These are phyloP conservation scores for Stellera chamaejasme DNA, from an alignment of 345 rosid genomes.

Conservation along the genomic window DNA sequence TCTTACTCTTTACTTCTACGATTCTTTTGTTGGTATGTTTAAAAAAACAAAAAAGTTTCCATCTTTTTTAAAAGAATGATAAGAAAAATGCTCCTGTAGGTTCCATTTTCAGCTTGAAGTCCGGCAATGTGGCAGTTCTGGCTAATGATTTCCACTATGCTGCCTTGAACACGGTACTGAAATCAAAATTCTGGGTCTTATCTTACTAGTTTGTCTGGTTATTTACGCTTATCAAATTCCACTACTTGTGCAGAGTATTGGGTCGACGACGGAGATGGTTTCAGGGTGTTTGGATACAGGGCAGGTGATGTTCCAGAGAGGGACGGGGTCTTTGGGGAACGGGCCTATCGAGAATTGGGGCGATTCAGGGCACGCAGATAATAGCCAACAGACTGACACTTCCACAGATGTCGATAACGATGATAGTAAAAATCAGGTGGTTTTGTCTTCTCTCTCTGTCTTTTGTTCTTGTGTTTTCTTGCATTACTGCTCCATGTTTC, in stretches of 20 bases:
- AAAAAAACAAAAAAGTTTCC: background rate
- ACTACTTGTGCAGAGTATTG: constrained; percentile 20
- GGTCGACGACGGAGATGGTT: constrained; percentile 26
- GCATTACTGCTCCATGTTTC: background rate
- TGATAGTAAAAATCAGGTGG: constrained; percentile 76
- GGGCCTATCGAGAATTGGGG: constrained; percentile 78
- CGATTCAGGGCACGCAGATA: constrained; percentile 73
- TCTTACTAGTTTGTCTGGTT: background rate
- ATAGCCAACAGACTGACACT: constrained; percentile 94
- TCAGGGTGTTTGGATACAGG: constrained; percentile 63
- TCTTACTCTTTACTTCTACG: background rate
- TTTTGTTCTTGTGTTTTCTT: constrained; percentile 3
- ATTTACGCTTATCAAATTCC: background rate
- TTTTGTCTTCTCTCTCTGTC: constrained; percentile 29
- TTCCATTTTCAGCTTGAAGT: constrained; percentile 46
- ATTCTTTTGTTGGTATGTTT: background rate
- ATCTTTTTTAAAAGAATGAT: background rate
- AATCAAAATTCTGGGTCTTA: constrained; percentile 1
- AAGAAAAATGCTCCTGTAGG: constrained; percentile 17
- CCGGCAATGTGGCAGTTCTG: constrained; percentile 48
- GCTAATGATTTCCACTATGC: constrained; percentile 45
- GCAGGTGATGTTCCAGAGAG: constrained; percentile 46
- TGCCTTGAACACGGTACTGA: constrained; percentile 60
- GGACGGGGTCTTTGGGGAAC: constrained; percentile 44
- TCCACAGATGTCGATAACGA: constrained; percentile 88